phyloP scores from a whole-genome alignment of 1,284 basidiomycete genomes.

The Heterobasidion occidentale region DNA sequence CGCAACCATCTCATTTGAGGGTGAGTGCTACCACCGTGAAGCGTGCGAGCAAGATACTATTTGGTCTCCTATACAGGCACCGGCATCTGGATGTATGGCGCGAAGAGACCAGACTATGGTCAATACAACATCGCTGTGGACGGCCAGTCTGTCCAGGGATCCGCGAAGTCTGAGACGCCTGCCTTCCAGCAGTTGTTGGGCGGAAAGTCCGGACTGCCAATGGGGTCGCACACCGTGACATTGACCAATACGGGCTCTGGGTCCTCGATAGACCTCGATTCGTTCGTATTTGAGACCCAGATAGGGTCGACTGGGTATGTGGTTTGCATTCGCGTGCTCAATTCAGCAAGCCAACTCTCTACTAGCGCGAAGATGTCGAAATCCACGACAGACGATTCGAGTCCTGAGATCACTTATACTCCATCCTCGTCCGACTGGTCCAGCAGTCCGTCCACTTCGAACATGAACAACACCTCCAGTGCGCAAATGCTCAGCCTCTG shows the following conservation, averaged over 20 bases:
- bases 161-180: slow-evolving; percentile 23
- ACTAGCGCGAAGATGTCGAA: slow-evolving; percentile 21
- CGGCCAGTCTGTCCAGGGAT: slow-evolving; percentile 28
- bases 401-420: slow-evolving; percentile 29
- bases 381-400: slow-evolving; percentile 32
- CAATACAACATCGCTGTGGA: slow-evolving; percentile 39
- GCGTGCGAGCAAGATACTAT: neutral
- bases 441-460: slow-evolving; percentile 8
- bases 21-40: slow-evolving; percentile 13
- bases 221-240: slow-evolving; percentile 38
- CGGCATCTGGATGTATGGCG: slow-evolving; percentile 44
- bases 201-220: slow-evolving; percentile 28
- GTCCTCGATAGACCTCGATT: slow-evolving; percentile 39
- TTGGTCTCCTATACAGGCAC: slow-evolving; percentile 23
- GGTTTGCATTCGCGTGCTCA: neutral
- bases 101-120: slow-evolving; percentile 38
- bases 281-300: slow-evolving; percentile 32
- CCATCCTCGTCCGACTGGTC: slow-evolving; percentile 29
- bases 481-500: neutral
- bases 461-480: slow-evolving; percentile 7
- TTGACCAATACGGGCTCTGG: slow-evolving; percentile 34
- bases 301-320: slow-evolving; percentile 31
- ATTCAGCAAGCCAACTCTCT: neutral
- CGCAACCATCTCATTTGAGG: slow-evolving; percentile 34
- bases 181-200: slow-evolving; percentile 33